These are phyloP conservation scores for Globisporangium mamillatum DNA, from an alignment of 352 stramenopile species.

Conservation along the genomic window DNA sequence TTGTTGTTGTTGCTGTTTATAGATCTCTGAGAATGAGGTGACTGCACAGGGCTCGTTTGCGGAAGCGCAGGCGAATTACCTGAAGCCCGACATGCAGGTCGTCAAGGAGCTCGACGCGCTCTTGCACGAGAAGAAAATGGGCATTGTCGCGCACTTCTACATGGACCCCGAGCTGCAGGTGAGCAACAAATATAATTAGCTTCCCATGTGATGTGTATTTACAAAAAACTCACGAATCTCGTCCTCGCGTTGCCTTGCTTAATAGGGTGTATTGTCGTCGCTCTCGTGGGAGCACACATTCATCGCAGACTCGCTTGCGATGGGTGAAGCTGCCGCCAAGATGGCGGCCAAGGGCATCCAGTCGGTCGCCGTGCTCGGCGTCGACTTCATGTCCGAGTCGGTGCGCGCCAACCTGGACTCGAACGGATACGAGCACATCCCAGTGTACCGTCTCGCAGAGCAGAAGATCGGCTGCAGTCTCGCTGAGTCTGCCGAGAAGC, in stretches of 20 bases:
- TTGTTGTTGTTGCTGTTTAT: background rate
- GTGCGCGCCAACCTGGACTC: conserved; percentile 93
- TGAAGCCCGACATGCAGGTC: conserved; percentile 79
- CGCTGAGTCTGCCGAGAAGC: conserved; percentile 92
- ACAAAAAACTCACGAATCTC: too few relatives aligned
- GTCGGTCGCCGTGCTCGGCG: conserved; percentile 93
- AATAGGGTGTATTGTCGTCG: conserved; percentile 70
- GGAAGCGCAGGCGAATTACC: conserved; percentile 85
- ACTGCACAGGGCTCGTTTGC: conserved; percentile 87
- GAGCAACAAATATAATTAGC: conserved; percentile 18
- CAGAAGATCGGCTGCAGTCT: conserved; percentile 95
- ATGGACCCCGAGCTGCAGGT: conserved; percentile 98
- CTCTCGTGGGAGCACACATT: conserved; percentile 90
- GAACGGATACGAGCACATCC: conserved; percentile 89
- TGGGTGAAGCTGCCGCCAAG: conserved; percentile 95
- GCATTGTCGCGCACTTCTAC: conserved; percentile 97
- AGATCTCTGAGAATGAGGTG: conserved; percentile 75
- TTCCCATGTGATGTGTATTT: too few relatives aligned
- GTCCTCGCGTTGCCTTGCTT: background rate
- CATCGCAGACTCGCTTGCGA: conserved; percentile 96
- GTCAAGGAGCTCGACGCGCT: conserved; percentile 86
- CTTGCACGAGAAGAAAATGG: conserved; percentile 92
- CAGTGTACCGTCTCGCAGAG: conserved; percentile 92
- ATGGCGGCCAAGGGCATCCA: conserved; percentile 91
- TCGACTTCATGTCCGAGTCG: conserved; percentile 98